Conservation (phyloP, 805 yeast genomes). For the Metschnikowia koreensis region DNA sequence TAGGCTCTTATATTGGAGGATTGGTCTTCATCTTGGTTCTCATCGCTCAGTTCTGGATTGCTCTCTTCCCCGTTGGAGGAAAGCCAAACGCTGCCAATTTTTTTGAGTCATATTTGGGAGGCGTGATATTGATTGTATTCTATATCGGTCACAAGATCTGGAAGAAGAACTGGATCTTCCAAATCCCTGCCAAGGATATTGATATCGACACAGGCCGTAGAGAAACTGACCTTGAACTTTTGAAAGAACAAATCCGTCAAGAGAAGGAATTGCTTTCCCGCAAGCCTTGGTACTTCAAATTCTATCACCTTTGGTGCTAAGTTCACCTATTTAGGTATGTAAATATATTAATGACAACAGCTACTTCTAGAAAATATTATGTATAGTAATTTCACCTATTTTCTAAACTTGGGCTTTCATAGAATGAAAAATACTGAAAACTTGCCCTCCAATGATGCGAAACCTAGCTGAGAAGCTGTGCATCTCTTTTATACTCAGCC, state of each 20-base stretch:
- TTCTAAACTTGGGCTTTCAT: too few relatives aligned
- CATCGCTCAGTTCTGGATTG: conserved; percentile 44
- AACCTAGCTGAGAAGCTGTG: neutral
- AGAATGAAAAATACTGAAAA: too few relatives aligned
- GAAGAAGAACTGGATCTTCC: conserved; percentile 45
- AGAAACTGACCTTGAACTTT: conserved; percentile 53
- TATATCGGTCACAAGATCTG: conserved; percentile 47
- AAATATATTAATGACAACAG: neutral
- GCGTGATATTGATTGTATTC: conserved; percentile 42
- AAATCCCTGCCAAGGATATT: conserved; percentile 47
- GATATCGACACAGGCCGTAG: conserved; percentile 67
- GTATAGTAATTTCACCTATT: too few relatives aligned
- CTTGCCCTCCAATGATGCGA: too few relatives aligned
- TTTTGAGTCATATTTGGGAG: conserved; percentile 47
- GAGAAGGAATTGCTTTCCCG: conserved; percentile 24
- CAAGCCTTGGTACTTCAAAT: conserved; percentile 35
- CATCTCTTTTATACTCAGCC: neutral
- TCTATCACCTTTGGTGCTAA: conserved; percentile 38
- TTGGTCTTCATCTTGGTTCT: conserved; percentile 34
- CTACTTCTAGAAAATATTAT: neutral
- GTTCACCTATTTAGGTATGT: neutral
- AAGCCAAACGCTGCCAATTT: conserved; percentile 34
- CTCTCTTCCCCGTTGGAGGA: conserved; percentile 39
- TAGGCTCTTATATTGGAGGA: conserved; percentile 37
- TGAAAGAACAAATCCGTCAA: conserved; percentile 40